Evolutionary conservation across 768 basidiomycete genomes (phyloP), one percentile per base, ranked within the genome.

Genomic region (Tylopilus cervinicoccineus): DNA sequence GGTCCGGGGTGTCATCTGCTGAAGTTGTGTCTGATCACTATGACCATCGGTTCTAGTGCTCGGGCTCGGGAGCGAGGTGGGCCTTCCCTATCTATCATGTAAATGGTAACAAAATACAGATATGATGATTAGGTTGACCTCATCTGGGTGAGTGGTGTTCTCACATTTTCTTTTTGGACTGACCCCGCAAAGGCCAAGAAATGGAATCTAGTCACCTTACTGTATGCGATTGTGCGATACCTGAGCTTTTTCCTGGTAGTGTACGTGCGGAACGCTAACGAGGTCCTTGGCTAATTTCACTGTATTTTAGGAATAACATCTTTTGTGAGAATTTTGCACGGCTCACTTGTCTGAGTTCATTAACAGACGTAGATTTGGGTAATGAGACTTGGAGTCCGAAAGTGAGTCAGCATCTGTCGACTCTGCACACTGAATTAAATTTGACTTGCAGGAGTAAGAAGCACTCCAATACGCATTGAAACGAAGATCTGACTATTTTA

Each of bases 191-290:
- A 60, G 59, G 36, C 46, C 27, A 50, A 29, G 29, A 22, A 48
- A 38, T 60, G 57, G 59, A 60, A 48, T 23, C 24, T 45, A 4
- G 47, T 57, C 39, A 60, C 58, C 1, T 22, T 54, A 4, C 44
- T 60, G 1, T 60, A 60, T 14, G 47, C 44, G 16, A 50, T 54
- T 32, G 57, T 57, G 37, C 57, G 59, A 36, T 60, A 59, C 32
- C 14, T 57, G 11, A 47, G 55, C n/a, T 50, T 57, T 36, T 38
- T 48, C 34, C 6, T 60, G 16, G n/a, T 51, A 16, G 3, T 46
- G 59, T 60, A 24, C 1, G 54, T 54, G 22, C 16, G 0, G 13
- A 17, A 19, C 28, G 7, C 14, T 26, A 12, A 20, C 10, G 3
- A 39, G 3, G 0, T 13, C 38, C 28, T n/a, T n/a, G 20, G 4